phyloP scores from a whole-genome alignment of 176 grass and related monocot species.

The Poa pratensis region DNA sequence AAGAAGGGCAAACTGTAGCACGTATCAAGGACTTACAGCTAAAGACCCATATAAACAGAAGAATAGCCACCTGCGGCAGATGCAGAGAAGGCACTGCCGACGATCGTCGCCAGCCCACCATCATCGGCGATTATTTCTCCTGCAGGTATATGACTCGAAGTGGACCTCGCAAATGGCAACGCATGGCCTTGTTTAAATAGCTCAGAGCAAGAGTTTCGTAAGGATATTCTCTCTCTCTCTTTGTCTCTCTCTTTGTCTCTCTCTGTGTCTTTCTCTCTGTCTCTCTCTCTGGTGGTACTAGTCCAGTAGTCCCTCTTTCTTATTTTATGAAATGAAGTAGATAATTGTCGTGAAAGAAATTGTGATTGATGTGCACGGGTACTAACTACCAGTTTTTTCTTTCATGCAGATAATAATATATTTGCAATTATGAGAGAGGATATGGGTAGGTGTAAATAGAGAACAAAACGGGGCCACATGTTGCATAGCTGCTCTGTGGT shows the following conservation, averaged over 20 bases:
- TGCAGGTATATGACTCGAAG: background rate
- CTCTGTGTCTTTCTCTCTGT: background rate
- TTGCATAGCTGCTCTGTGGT: constrained; percentile 14
- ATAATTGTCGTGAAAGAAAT: constrained; percentile 10
- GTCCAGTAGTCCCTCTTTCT: background rate
- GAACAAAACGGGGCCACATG: constrained; percentile 9
- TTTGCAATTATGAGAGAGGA: background rate
- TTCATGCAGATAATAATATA: background rate
- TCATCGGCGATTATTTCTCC: background rate
- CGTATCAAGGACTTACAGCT: background rate
- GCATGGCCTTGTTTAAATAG: background rate
- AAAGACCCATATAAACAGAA: constrained; percentile 32
- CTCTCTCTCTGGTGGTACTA: background rate
- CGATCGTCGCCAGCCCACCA: background rate
- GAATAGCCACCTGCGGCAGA: background rate
- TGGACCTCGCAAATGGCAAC: background rate
- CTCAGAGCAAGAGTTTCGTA: background rate
- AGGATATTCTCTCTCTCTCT: background rate
- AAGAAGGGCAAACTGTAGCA: background rate
- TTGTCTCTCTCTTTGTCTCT: too few relatives aligned
- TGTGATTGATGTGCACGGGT: constrained; percentile 11
- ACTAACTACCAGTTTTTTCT: background rate
- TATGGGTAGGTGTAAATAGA: background rate
- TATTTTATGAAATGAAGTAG: background rate
- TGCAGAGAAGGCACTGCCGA: background rate